Evolutionary conservation across 1,284 basidiomycete genomes (phyloP).

Genomic region (Taiwanofungus camphoratus): DNA sequence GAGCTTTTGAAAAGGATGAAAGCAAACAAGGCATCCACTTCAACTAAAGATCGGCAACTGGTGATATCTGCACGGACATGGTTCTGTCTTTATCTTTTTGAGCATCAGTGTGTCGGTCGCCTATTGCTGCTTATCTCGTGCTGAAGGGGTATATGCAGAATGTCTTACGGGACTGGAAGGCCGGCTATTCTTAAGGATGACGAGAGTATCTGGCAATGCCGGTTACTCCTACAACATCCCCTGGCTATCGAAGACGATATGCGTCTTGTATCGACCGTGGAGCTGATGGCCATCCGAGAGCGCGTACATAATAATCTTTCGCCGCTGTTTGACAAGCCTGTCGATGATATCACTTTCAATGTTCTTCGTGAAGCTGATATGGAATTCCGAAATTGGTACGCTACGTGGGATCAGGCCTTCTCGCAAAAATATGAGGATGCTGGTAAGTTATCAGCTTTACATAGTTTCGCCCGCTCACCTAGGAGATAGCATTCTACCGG

Average conservation of each 20-base stretch:
- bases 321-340: constrained; percentile 56
- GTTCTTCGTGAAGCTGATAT: constrained; percentile 57
- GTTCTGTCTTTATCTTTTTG: constrained; percentile 89
- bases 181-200: constrained; percentile 90
- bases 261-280: constrained; percentile 89
- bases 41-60: constrained; percentile 68
- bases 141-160: constrained; percentile 34
- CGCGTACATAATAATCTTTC: constrained; percentile 65
- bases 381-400: constrained; percentile 70
- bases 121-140: background rate
- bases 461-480: constrained; percentile 7
- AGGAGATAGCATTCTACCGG: constrained; percentile 63
- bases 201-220: constrained; percentile 80
- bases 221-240: constrained; percentile 80
- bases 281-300: constrained; percentile 79
- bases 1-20: constrained; percentile 72
- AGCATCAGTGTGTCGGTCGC: constrained; percentile 70
- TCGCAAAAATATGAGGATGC: constrained; percentile 79
- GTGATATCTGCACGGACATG: constrained; percentile 80
- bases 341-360: constrained; percentile 62
- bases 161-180: constrained; percentile 90
- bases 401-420: constrained; percentile 72
- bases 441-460: constrained; percentile 36
- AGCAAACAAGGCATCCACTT: constrained; percentile 50
- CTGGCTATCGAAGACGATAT: constrained; percentile 89